Base-by-base conservation (phyloP, 805 yeast genomes). In the Maudiozyma serrabonitensis region DNA sequence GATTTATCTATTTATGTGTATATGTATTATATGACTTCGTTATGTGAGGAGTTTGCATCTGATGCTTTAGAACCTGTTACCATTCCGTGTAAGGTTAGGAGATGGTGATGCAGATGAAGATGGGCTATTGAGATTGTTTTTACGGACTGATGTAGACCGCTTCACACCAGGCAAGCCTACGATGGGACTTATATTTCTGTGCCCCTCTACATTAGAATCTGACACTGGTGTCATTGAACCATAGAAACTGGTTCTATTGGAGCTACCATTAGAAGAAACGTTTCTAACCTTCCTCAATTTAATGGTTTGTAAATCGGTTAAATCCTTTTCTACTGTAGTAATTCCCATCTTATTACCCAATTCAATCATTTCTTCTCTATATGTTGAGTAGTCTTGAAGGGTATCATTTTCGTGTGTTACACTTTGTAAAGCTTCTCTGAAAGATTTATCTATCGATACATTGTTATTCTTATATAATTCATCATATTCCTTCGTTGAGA, bases 131-230 rank as follows among this genome's bases (percentile, higher is more conserved):
- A 19, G 35, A 26, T 51, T 53, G 8, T 46, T 28, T 34, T 49
- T 51, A 41, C 56, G 50, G 26, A 46, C 25, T 0, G 58, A 55
- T 11, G 50, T 40, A 9, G 46, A 44, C 16, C 58, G 49, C 28
- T 54, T 55, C 5, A 54, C 55, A 47, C 58, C 58, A 8, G 58
- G 58, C 38, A 55, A 39, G n/a, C 38, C 42, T 5, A 15, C 15
- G 6, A 37, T 16, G n/a, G 23, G 38, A 16, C 31, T 43, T 16
- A 23, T 23, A 11, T 32, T 26, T 21, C 40, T 26, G 41, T n/a
- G 21, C 2, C 19, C 34, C 2, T 31, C 23, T 7, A 13, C n/a
- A 15, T 41, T 42, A 7, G 34, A 16, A 12, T n/a, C 28, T n/a
- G 23, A n/a, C 11, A 45, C 13, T 11, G 49, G 47, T 3, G 50